Evolutionary conservation across 2,329 filamentous ascomycete species (phyloP), one percentile per base, ranked within the genome.

Genomic region (Cordyceps fumosorosea): DNA sequence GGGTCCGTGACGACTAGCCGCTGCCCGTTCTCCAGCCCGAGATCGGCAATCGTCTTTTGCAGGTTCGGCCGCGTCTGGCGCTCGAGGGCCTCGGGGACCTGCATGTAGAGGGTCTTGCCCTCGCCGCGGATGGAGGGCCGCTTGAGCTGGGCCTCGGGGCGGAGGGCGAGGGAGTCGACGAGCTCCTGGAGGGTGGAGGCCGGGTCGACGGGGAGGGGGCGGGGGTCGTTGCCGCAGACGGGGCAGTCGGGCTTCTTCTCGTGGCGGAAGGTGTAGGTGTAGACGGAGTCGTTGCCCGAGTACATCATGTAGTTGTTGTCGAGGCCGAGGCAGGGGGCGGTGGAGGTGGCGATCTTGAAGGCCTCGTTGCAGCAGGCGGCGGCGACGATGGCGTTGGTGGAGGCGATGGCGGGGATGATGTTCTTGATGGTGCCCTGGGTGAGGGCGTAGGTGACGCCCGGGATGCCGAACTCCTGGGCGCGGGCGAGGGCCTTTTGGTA

Each of bases 241-340:
- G 95, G 92, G 67, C 95, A 99, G 75, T 98, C 95, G 18, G 89
- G 84, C 75, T 97, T 98, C 79, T 90, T 91, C 76, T 97, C 89
- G 70, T 96, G 92, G 70, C 92, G 88, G 74, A 98, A 99, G 0
- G 95, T 99, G 75, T 96, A 97, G 0, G 95, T 99, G 78, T 99
- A 99, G 67, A 99, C 89, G 67, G 89, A 85, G 70, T 96, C 93
- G 70, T 98, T 93, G 53, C 96, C 95, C 14, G 91, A 96, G 75
- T 99, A 99, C 90, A 97, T 96, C 93, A 98, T 98, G 78, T 99
- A 99, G 74, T 96, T 96, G 62, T 89, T 89, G 51, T 89, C 86
- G 65, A 85, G 81, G 14, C 89, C 90, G 18, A 99, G 81, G 66
- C 87, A 88, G 0, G 93, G 91, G 37, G 93, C 95, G 44, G 88